Evolutionary conservation across 768 basidiomycete genomes (phyloP), one percentile per base, ranked within the genome.

Genomic region (Phaeolepiota aurea): DNA sequence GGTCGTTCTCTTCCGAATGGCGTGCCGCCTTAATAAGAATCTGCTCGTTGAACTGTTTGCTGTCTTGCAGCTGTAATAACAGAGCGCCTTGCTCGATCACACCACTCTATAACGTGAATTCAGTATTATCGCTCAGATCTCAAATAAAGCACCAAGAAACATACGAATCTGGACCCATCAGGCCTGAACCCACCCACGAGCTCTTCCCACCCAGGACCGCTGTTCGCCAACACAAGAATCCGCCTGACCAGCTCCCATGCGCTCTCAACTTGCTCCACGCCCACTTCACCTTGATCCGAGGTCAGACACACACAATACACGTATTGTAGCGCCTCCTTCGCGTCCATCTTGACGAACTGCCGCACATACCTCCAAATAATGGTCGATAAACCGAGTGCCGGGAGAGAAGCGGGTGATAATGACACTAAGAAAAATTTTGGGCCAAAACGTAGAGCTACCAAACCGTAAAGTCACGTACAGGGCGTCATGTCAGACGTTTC

Each of bases 321-420:
- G 49, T 97, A 98, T 61, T 99, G 92, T 38, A 99, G 63, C 0
- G 93, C 94, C 52, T 93, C 88, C 53, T 86, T 83, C 0, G 93
- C 86, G 50, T 96, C 94, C 73, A 89, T 78, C 62, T 84, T 87
- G 19, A 86, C 87, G 55, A 98, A 96, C 44, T 84, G 86, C 23
- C 90, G 79, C 32, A 96, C 79, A 55, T 99, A 97, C 12, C 91
- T 85, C 78, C 91, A 92, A 44, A 92, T 76, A 15, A 97, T 59
- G 2, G 88, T 87, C 0, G 90, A 76, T 15, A 98, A 68, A 55
- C 85, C 86, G 34, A 93, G 65, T 0, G 83, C 79, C 1, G 87
- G 83, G 10, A 77, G 79, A 14, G 67, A 61, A n/a, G 63, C 65
- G n/a, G 82, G 76, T 0, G 84, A 76, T 7, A 86, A 57, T 0